Evolutionary conservation across 805 yeast species (phyloP), one percentile per base, ranked within the genome.

Genomic region (Pichia phayaonensis): DNA sequence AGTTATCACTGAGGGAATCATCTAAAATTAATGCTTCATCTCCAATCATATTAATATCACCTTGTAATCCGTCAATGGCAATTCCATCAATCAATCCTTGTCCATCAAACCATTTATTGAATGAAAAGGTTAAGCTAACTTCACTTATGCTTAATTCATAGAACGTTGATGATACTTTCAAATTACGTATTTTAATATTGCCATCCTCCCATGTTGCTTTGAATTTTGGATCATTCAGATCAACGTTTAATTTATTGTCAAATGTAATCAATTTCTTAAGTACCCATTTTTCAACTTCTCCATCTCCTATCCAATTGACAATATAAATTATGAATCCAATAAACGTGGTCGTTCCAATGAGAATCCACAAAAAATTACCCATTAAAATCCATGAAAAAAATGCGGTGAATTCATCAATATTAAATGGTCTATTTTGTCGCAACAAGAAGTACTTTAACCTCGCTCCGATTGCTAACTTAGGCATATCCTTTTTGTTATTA

Each of bases 291-390:
- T 61, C 57, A 40, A 63, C 45, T 42, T 56, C 56, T 21, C 63
- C 61, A 48, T 62, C 65, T 22, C 58, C 55, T 47, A 66, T 48
- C 34, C 67, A 55, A 54, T 78, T 73, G 4, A 75, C 61, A 1
- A 74, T 56, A 57, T 77, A 76, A 59, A 79, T 68, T 8, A 73
- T 54, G 31, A 72, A 67, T 38, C 80, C 72, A 10, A 72, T 73
- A 59, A 78, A 79, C 1, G 83, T 79, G 10, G 84, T 79, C 3
- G 84, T 79, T 4, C 83, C 83, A 49, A 79, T 64, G 15, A 77
- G 60, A 18, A 79, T 67, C 81, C 81, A 78, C 38, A 79, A 60
- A 21, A 77, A 63, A 56, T 78, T 75, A 0, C 83, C 83, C 80
- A 79, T 75, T 29, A 79, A 69, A 13, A 77, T 61, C 81, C 81